phyloP scores from a whole-genome alignment of 1,284 basidiomycete species.

The Grifola frondosa region DNA sequence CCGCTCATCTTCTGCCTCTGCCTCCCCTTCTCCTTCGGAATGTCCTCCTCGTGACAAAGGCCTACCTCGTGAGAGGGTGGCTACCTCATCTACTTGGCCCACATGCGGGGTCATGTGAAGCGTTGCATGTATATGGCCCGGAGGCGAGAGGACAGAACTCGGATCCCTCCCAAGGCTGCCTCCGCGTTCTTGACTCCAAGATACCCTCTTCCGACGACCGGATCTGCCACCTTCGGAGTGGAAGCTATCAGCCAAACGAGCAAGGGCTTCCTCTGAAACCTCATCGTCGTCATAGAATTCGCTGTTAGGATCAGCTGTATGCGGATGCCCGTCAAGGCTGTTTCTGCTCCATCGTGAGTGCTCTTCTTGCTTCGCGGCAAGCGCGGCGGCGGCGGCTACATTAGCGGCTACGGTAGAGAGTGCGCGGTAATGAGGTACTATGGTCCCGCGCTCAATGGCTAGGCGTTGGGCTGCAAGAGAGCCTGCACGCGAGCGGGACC shows the following conservation, averaged over 20 bases:
- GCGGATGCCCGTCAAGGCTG: conserved; percentile 20
- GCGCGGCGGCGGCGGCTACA: conserved; percentile 63
- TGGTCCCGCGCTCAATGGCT: conserved; percentile 48
- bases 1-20: conserved; percentile 22
- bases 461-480: conserved; percentile 43
- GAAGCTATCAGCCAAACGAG: conserved; percentile 66
- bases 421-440: conserved; percentile 57
- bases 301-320: conserved; percentile 19
- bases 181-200: conserved; percentile 62
- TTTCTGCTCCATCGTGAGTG: conserved; percentile 28
- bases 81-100: conserved; percentile 23
- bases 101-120: conserved; percentile 32
- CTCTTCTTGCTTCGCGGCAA: conserved; percentile 60
- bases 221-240: conserved; percentile 62
- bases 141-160: conserved; percentile 21
- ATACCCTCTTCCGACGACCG: conserved; percentile 51
- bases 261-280: conserved; percentile 48
- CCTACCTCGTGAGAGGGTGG: conserved; percentile 42
- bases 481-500: conserved; percentile 43
- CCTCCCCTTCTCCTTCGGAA: conserved; percentile 7
- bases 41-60: conserved; percentile 37
- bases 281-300: conserved; percentile 44
- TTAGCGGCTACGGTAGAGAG: conserved; percentile 66
- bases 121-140: conserved; percentile 29
- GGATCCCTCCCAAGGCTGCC: conserved; percentile 40